A percentile compares a stretch with the other conserved stretches of the same genome.
phyloP scores from a whole-genome alignment of 2,329 filamentous ascomycete species.

The Xylaria sp. region DNA sequence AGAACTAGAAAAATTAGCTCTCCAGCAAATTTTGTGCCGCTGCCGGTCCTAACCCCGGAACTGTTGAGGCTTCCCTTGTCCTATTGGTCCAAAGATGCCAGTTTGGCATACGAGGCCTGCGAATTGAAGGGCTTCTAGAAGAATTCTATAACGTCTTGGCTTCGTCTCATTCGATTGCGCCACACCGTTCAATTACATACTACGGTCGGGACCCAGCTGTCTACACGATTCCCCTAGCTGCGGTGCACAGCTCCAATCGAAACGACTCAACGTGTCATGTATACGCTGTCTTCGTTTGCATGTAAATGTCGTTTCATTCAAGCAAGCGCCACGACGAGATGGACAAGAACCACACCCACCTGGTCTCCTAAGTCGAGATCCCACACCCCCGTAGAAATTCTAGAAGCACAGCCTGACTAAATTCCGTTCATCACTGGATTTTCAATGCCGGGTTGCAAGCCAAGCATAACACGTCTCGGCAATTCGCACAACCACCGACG shows the following conservation, averaged over 20 bases:
- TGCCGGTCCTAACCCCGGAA: slow-evolving; percentile 6
- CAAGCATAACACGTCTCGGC: neutral
- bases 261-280: too few species aligned
- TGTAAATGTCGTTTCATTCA: too few species aligned
- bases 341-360: too few species aligned
- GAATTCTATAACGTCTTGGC: slow-evolving; percentile 25
- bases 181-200: neutral
- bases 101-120: slow-evolving; percentile 4
- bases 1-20: slow-evolving; percentile 18
- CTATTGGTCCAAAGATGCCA: slow-evolving; percentile 5
- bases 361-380: too few species aligned
- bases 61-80: slow-evolving; percentile 3
- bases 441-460: too few species aligned
- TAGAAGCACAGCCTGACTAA: too few species aligned
- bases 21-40: slow-evolving; percentile 10
- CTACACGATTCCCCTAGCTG: too few species aligned
- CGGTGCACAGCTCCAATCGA: too few species aligned
- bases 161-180: slow-evolving; percentile 7
- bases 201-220: neutral
- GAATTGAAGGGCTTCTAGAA: slow-evolving; percentile 25
- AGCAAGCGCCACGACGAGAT: too few species aligned
- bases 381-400: too few species aligned
- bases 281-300: neutral
- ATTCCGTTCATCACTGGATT: too few species aligned
- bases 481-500: neutral